phyloP scores from a whole-genome alignment of 2,329 filamentous ascomycete species.

The Madurella mycetomatis region DNA sequence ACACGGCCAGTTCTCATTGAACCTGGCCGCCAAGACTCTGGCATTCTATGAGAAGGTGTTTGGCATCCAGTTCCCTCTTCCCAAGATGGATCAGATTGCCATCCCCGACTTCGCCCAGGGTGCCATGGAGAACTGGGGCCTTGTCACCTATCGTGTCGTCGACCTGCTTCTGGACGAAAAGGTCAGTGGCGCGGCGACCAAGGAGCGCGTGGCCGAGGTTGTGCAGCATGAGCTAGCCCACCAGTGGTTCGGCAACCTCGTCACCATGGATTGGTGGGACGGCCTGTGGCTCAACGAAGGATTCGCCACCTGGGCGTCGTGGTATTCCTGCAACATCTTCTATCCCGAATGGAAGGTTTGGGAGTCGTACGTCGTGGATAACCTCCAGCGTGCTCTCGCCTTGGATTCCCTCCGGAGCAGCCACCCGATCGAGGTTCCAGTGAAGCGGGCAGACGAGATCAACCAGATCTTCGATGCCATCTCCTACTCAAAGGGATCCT shows the following conservation, averaged over 20 bases:
- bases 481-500: constrained; percentile 95
- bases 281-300: constrained; percentile 88
- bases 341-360: constrained; percentile 99
- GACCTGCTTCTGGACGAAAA: constrained; percentile 90
- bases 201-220: constrained; percentile 89
- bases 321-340: constrained; percentile 88
- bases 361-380: constrained; percentile 92
- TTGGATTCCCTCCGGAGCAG: constrained; percentile 90
- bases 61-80: constrained; percentile 77
- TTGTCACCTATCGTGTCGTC: constrained; percentile 91
- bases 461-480: constrained; percentile 99
- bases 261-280: constrained; percentile 95
- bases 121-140: constrained; percentile 98
- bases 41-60: constrained; percentile 96
- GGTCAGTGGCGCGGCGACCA: constrained; percentile 79
- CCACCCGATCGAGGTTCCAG: constrained; percentile 93
- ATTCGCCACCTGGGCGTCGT: constrained; percentile 83
- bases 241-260: constrained; percentile 89
- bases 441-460: constrained; percentile 92
- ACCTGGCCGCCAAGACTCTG: constrained; percentile 83
- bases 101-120: constrained; percentile 94
- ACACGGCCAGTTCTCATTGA: constrained; percentile 83
- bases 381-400: constrained; percentile 78
- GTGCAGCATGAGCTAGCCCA: constrained; percentile 95
- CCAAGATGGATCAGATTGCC: constrained; percentile 95